These are phyloP conservation scores for Dalechampia spathulata DNA, from an alignment of 441 rosid species.

Conservation along the genomic window DNA sequence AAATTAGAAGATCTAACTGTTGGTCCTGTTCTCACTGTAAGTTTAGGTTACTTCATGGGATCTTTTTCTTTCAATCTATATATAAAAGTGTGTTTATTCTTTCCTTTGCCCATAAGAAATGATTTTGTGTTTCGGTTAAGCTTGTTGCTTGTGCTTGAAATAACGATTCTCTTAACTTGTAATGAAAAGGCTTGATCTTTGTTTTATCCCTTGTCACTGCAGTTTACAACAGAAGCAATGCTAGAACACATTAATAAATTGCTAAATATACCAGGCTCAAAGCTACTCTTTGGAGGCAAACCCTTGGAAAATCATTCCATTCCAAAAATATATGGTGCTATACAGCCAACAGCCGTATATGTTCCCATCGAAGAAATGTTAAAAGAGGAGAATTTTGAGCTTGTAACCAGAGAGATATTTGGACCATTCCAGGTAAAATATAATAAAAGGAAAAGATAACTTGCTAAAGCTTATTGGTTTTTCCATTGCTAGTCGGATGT, in stretches of 20 bases:
- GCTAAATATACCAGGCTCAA: slow-evolving; percentile 79
- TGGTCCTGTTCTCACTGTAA: slow-evolving; percentile 97
- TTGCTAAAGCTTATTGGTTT: neutral
- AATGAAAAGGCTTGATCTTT: neutral
- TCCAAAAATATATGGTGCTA: slow-evolving; percentile 82
- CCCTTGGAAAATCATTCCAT: slow-evolving; percentile 73
- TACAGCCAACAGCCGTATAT: slow-evolving; percentile 82
- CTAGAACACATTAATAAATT: slow-evolving; percentile 69
- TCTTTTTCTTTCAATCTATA: neutral
- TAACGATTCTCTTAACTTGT: neutral
- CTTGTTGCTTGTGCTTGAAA: neutral
- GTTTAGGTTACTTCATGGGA: slow-evolving; percentile 10
- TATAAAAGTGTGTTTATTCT: neutral
- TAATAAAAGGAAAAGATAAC: slow-evolving; percentile 16
- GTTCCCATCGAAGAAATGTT: slow-evolving; percentile 87
- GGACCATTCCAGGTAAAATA: slow-evolving; percentile 92
- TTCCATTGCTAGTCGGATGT: no score
- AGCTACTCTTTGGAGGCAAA: slow-evolving; percentile 85
- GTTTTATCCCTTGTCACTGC: slow-evolving; percentile 12
- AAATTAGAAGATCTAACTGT: slow-evolving; percentile 82
- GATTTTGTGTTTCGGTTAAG: neutral
- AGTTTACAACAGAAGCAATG: slow-evolving; percentile 89
- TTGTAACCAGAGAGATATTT: slow-evolving; percentile 81
- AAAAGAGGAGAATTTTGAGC: slow-evolving; percentile 57
- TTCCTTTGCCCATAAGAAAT: neutral